Base-by-base conservation (phyloP, 1,139 yeast species). In the Hansenula lynferdii region DNA sequence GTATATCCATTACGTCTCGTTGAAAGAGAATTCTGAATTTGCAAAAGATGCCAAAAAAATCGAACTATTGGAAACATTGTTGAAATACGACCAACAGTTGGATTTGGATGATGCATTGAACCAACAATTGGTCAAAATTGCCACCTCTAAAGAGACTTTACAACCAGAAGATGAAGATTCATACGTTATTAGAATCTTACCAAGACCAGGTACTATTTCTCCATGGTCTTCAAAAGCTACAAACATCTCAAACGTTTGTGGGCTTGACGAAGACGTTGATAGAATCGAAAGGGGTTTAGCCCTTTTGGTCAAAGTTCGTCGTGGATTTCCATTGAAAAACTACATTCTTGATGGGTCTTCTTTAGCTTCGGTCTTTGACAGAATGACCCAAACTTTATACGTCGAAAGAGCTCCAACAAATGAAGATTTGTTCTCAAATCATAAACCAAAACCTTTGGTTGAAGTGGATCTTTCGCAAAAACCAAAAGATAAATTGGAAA, bases 141-240 rank as follows among this genome's bases (percentile, higher is more conserved):
- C 69, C 23, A 40, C 53, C 9, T 39, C 57, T 4, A 47, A 58
- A 31, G 47, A 49, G 24, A 35, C 50, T 23, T 31, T 48, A n/a
- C 38, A 53, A 2, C 45, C 56, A 16, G 58, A 75, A 40, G 79
- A 69, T 29, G 64, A 68, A 15, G 77, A 80, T 56, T 64, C 77
- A 27, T 75, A 77, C 47, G 66, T 89, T 51, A 65, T 92, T 38
- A 75, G 95, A 59, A 73, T 94, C 40, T 72, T 90, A 42, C 98
- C 99, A 34, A 79, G 98, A 62, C 72, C 92, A 9, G 98, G 98
- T 43, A 92, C 98, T 19, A 89, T 92, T 49, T 90, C 97, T 20
- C 98, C 98, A 25, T 94, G 99, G 99, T 87, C 97, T 15, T 90
- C 98, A 15, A 94, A 94, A 66, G 99, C 99, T 27, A 90, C 98